A percentile compares a stretch with the other conserved stretches of the same genome.
Conservation (phyloP, 2,329 filamentous ascomycete genomes). For the Aspergillus fumigatus region DNA sequence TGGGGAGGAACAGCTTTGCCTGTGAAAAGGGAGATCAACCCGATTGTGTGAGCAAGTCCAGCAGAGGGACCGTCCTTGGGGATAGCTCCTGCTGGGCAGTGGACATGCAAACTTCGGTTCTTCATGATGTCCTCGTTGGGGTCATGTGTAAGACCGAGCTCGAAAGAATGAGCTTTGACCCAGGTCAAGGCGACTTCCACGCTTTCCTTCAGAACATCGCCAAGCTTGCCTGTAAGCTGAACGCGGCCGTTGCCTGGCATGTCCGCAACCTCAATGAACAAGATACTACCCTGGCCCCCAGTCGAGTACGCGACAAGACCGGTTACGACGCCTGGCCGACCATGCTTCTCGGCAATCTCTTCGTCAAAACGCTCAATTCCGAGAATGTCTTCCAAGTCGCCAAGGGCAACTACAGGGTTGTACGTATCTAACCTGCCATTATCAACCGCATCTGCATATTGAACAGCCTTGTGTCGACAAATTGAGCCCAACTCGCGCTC, state of each 20-base stretch:
- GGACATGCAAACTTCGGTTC: conserved; percentile 86
- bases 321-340: conserved; percentile 85
- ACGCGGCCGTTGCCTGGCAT: conserved; percentile 92
- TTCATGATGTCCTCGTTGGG: conserved; percentile 93
- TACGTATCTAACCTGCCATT: conserved; percentile 64
- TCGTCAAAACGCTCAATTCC: conserved; percentile 93
- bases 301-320: conserved; percentile 92
- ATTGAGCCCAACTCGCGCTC: conserved; percentile 94
- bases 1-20: conserved; percentile 82
- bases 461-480: conserved; percentile 90
- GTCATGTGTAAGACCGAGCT: conserved; percentile 76
- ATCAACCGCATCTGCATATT: conserved; percentile 88
- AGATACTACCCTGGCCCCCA: conserved; percentile 88
- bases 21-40: conserved; percentile 83
- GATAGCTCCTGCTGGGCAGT: conserved; percentile 90
- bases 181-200: conserved; percentile 94
- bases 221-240: conserved; percentile 92
- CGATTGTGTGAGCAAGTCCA: conserved; percentile 89
- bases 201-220: conserved; percentile 93
- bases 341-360: conserved; percentile 82
- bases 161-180: conserved; percentile 94
- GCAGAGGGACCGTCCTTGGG: conserved; percentile 85
- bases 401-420: conserved; percentile 65
- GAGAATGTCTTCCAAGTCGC: conserved; percentile 84
- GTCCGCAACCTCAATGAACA: conserved; percentile 97